These are phyloP conservation scores for Daldinia grandis DNA, from an alignment of 495 filamentous ascomycete genomes.

Conservation along the genomic window DNA sequence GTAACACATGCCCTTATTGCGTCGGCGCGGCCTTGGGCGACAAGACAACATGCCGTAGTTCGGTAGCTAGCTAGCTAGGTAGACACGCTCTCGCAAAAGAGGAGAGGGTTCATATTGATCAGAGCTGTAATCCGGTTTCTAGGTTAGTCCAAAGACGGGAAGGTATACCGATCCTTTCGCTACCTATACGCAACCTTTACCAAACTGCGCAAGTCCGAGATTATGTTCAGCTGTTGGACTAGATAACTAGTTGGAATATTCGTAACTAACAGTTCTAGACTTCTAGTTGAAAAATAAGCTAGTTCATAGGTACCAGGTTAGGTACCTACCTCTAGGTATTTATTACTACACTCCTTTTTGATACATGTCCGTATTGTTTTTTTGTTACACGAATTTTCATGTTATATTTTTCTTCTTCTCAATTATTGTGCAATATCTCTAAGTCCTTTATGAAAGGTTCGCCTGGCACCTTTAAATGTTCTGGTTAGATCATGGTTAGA, in stretches of 20 bases:
- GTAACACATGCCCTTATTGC: conserved; percentile 13
- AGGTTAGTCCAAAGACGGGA: conserved; percentile 7
- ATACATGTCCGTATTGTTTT: not conserved
- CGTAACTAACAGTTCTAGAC: too few relatives aligned
- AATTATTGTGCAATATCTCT: not conserved
- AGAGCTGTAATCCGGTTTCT: conserved; percentile 20
- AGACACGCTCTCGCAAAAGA: conserved; percentile 12
- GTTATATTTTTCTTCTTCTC: not conserved
- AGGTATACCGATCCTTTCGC: conserved; percentile 2
- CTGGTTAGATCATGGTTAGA: not conserved
- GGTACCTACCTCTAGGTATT: not conserved
- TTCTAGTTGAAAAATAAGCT: not conserved
- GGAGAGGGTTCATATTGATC: conserved; percentile 16
- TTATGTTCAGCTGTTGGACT: not conserved
- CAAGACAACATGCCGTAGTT: not conserved
- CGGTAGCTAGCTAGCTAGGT: too few relatives aligned
- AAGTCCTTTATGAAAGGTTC: not conserved
- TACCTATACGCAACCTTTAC: not conserved
- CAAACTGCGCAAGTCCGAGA: not conserved
- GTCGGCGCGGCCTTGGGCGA: conserved; percentile 7
- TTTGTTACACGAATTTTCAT: not conserved
- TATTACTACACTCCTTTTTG: not conserved
- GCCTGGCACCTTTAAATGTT: not conserved
- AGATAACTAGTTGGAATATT: not conserved
- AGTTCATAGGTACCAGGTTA: not conserved